Conservation (phyloP, 164 flowering plant genomes). For the Magnolia changhungtana region DNA sequence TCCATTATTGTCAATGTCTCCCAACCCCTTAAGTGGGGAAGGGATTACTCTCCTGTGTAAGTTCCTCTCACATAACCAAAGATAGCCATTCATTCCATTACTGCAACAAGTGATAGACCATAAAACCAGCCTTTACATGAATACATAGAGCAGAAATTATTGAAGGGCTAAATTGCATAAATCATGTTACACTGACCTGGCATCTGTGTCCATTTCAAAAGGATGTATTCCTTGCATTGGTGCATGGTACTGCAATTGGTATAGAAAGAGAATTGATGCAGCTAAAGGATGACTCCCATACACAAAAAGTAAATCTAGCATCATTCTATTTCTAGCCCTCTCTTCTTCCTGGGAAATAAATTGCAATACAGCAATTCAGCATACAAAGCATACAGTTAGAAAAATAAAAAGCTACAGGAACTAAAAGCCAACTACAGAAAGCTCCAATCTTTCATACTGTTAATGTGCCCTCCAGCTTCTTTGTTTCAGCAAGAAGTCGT, state of each 20-base stretch:
- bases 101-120: constrained; percentile 35
- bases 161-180: constrained; percentile 2
- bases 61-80: constrained; percentile 75
- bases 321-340: constrained; percentile 61
- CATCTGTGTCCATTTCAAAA: constrained; percentile 44
- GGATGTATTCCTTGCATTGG: constrained; percentile 31
- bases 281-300: constrained; percentile 57
- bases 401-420: neutral
- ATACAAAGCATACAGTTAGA: neutral
- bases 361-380: constrained; percentile 1
- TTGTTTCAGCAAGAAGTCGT: constrained; percentile 72
- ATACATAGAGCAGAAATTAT: neutral
- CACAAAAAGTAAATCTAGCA: constrained; percentile 80
- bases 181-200: constrained; percentile 47
- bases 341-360: constrained; percentile 66
- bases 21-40: constrained; percentile 67
- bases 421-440: neutral
- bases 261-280: constrained; percentile 36
- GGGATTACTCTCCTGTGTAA: constrained; percentile 31
- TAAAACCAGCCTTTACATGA: neutral
- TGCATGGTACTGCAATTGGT: constrained; percentile 24
- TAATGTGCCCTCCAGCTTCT: constrained; percentile 72
- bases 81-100: constrained; percentile 90
- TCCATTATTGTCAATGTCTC: constrained; percentile 41
- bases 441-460: constrained; percentile 47